Conservation (phyloP, 208 protist genomes). For the Naegleria gruberi region DNA sequence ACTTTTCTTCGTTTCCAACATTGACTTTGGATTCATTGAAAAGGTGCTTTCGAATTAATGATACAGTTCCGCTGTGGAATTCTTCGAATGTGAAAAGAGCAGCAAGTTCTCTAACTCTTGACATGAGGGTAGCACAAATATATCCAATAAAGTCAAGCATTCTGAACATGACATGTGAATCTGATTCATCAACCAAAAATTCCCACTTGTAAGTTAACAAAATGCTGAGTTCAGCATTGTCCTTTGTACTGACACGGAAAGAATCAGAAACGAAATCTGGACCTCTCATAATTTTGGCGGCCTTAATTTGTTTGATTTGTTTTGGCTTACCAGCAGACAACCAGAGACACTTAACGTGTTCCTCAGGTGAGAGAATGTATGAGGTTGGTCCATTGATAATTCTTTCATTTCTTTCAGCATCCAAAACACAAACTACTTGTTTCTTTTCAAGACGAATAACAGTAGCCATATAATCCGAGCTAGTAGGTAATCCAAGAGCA, state of each 20-base stretch:
- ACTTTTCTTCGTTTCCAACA: not conserved
- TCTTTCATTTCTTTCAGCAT: conserved; percentile 55
- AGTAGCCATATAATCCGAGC: not conserved
- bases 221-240: conserved; percentile 84
- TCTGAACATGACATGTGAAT: conserved; percentile 65
- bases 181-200: conserved; percentile 62
- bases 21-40: conserved; percentile 47
- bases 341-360: conserved; percentile 88
- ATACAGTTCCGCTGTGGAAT: conserved; percentile 89
- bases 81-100: conserved; percentile 84
- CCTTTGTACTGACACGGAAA: conserved; percentile 86
- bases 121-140: conserved; percentile 91
- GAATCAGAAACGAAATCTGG: conserved; percentile 86
- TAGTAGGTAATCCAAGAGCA: not conserved
- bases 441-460: not conserved
- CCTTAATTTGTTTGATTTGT: conserved; percentile 73
- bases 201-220: conserved; percentile 93
- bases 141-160: conserved; percentile 94
- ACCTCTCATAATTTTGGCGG: conserved; percentile 80
- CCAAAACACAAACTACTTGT: conserved; percentile 21
- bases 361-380: conserved; percentile 85
- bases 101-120: conserved; percentile 81
- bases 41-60: conserved; percentile 83
- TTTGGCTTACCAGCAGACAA: conserved; percentile 84
- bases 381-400: conserved; percentile 84